phyloP scores from a whole-genome alignment of 352 stramenopile genomes.

The Phytopythium mirpurense region DNA sequence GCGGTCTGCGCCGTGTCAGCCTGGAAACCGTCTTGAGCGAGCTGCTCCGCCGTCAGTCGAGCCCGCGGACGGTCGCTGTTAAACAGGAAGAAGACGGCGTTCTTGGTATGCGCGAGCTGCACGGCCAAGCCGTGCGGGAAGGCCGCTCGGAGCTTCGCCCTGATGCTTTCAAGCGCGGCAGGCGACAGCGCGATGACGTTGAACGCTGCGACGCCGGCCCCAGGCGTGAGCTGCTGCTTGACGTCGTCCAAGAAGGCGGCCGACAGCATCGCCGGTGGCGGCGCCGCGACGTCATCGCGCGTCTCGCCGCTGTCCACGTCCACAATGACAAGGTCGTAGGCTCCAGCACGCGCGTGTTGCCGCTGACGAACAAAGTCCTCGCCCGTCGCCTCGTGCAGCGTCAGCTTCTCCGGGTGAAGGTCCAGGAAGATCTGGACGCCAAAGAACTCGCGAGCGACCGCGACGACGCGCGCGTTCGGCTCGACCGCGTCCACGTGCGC shows the following conservation, averaged over 20 bases:
- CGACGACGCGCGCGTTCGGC: conserved; percentile 38
- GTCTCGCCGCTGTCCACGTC: conserved; percentile 59
- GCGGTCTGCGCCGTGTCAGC: conserved; percentile 17
- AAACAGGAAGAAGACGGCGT: conserved; percentile 39
- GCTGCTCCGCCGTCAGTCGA: conserved; percentile 9
- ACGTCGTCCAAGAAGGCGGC: conserved; percentile 24
- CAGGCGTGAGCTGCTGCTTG: conserved; percentile 18
- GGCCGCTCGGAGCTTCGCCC: conserved; percentile 17
- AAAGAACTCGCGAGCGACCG: conserved; percentile 39
- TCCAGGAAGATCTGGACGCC: conserved; percentile 22
- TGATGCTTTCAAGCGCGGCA: conserved; percentile 18
- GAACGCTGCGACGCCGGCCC: conserved; percentile 32
- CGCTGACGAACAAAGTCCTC: conserved; percentile 37
- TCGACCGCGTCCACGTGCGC: conserved; percentile 51
- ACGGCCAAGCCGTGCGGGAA: conserved; percentile 22
- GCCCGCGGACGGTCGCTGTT: conserved; percentile 11
- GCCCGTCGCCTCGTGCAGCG: conserved; percentile 34
- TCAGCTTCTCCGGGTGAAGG: conserved; percentile 15
- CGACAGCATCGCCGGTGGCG: conserved; percentile 35
- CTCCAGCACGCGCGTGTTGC: not conserved
- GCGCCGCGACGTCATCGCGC: conserved; percentile 30
- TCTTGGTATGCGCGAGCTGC: conserved; percentile 24
- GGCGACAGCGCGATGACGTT: conserved; percentile 55
- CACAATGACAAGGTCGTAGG: conserved; percentile 44
- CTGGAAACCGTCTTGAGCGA: conserved; percentile 19